Evolutionary conservation across 768 basidiomycete genomes (phyloP), one percentile per base, ranked within the genome.

Genomic region (Amanita brunnescens): DNA sequence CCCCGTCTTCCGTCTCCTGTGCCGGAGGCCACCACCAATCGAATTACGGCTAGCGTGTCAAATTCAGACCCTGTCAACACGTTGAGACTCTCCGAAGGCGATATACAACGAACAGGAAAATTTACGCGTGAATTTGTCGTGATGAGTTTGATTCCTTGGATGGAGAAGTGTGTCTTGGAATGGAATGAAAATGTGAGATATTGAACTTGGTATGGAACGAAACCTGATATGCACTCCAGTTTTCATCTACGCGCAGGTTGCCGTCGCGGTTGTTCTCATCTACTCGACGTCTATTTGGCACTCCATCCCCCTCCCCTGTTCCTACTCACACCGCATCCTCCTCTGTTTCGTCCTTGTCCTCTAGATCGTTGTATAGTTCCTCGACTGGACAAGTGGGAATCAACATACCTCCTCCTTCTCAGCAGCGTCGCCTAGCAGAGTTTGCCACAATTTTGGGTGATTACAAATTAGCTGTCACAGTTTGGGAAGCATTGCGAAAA

Each of bases 391-490:
- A 40, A 70, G 56, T 59, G 30, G 57, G 59, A 20, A 59, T 51
- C 34, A 55, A 52, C 39, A 55, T 35, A 6, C 61, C 72, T 23
- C 74, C 78, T 6, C 80, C 80, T 6, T 74, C 83, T 4, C 89
- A 86, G 58, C 81, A 85, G 56, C 77, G 92, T 40, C 82, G 95
- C n/a, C 71, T 98, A 3, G 96, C 93, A 8, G 96, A 99, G 65
- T 94, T 98, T 68, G 84, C 91, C 7, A 96, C 96, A 16, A 80
- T 94, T 53, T 68, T 98, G 2, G 87, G 92, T 2, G 96, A 99
- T 66, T 81, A 83, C 64, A 91, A 89, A 58, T 74, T 94, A 29
- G 95, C 94, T 0, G 71, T 78, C 2, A 67, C 70, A 6, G 80
- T 93, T 2, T 98, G 94, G 87, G 96, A 97, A 62, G 72, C 83